These are phyloP conservation scores for Cladorrhinum sp. DNA, from an alignment of 2,329 filamentous ascomycete species.

Conservation along the genomic window DNA sequence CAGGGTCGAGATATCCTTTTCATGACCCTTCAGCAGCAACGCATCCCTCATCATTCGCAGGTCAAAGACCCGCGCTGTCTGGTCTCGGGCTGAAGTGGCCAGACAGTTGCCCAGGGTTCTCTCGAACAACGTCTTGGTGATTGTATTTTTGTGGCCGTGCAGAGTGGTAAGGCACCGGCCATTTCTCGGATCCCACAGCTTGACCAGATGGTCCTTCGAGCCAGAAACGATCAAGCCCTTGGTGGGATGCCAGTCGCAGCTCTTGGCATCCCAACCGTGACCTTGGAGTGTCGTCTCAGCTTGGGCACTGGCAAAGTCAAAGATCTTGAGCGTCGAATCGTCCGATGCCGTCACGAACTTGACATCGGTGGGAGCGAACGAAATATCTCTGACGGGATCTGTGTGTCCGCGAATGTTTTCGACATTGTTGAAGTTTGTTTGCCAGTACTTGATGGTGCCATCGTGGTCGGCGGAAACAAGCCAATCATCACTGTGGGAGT, in stretches of 20 bases:
- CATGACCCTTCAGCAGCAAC: conserved; percentile 85
- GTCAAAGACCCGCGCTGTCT: conserved; percentile 90
- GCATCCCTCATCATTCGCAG: conserved; percentile 98
- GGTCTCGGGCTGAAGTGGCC: conserved; percentile 88
- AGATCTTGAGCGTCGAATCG: conserved; percentile 90
- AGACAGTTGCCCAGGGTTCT: conserved; percentile 78
- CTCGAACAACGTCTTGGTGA: conserved; percentile 90
- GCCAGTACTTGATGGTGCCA: conserved; percentile 96
- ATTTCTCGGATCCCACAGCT: conserved; percentile 96
- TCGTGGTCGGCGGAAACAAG: conserved; percentile 93
- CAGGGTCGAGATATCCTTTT: conserved; percentile 91
- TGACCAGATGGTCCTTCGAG: conserved; percentile 95
- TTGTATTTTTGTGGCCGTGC: conserved; percentile 95
- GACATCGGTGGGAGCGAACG: conserved; percentile 88
- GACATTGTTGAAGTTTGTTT: conserved; percentile 98
- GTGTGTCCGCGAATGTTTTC: conserved; percentile 89
- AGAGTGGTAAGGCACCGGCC: conserved; percentile 88
- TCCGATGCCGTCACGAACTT: conserved; percentile 97
- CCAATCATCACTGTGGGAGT: conserved; percentile 97
- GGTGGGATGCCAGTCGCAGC: conserved; percentile 94
- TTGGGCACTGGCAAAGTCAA: conserved; percentile 84
- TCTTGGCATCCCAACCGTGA: conserved; percentile 98
- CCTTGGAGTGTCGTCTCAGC: conserved; percentile 83
- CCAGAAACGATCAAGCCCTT: conserved; percentile 94
- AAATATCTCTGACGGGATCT: conserved; percentile 85